Percentiles rank a stretch among this genome's conserved stretches.
Evolutionary conservation across 257 asterid genomes (phyloP).

Genomic region (Solanum chiquidenum): DNA sequence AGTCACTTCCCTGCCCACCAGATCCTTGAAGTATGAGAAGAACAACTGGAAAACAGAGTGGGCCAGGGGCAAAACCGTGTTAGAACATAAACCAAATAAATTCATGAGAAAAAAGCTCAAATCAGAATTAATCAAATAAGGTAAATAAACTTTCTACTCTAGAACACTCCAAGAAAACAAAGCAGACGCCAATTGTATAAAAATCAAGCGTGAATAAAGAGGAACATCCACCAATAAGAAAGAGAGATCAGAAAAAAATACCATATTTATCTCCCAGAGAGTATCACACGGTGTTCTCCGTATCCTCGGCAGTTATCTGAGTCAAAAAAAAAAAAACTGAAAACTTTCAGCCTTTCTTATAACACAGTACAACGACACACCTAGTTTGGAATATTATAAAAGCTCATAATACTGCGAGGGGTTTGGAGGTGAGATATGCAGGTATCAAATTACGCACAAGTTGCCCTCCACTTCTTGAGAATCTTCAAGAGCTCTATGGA

Average conservation of each 20-base stretch:
- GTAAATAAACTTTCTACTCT: neutral
- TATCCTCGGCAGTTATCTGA: neutral
- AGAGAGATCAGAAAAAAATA: neutral
- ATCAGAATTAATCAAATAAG: neutral
- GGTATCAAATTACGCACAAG: neutral
- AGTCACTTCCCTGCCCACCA: conserved; percentile 96
- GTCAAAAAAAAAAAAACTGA: neutral
- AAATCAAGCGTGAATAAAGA: neutral
- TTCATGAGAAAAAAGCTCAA: neutral
- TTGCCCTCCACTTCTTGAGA: neutral
- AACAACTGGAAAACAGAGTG: conserved; percentile 51
- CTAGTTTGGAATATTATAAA: neutral
- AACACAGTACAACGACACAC: neutral
- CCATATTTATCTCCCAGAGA: neutral
- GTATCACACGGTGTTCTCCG: neutral
- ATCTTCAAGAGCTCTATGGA: neutral
- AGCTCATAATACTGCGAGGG: neutral
- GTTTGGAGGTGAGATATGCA: neutral
- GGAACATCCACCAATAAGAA: neutral
- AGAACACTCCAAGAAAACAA: neutral
- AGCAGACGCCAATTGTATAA: neutral
- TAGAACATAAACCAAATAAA: neutral
- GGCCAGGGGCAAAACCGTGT: neutral
- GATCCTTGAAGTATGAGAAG: conserved; percentile 95
- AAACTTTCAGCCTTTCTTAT: neutral